Base-by-base conservation (phyloP, 257 asterid genomes). In the Lycium ferocissimum region DNA sequence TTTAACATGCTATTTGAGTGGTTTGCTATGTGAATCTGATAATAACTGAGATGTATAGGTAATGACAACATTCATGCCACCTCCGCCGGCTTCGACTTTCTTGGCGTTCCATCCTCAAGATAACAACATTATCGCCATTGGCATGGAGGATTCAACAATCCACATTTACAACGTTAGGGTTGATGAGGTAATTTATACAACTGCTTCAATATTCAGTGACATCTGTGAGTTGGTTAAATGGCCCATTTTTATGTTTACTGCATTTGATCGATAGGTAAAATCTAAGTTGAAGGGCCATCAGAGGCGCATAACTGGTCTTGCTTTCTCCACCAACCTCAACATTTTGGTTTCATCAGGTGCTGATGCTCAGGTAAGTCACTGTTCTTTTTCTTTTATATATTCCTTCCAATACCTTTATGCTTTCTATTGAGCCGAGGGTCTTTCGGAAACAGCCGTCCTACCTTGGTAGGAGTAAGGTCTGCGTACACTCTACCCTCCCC, bases 101-200 rank as follows among this genome's bases (percentile, higher is more conserved):
- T 86, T 96, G 85, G 99, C 98, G 3, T 96, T 94, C 87, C 99
- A 96, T 88, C 98, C 98, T 67, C 97, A 91, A 90, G 99, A 96
- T 91, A 96, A 96, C 93, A 96, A 96, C 89, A 92, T 94, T 79
- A 92, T 96, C 70, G 99, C 98, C 57, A 93, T 96, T 86, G 99
- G 99, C 86, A 94, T 94, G 99, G 99, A 94, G 89, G 99, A 96
- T 87, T 96, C 99, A 45, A 94, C 98, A 73, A 96, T 96, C 89
- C 99, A 94, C 93, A 94, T 96, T 84, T 96, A 93, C 88, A 93
- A 96, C 81, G 98, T 96, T 83, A 87, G 99, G 90, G 95, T 93
- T 12, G 99, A 94, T 84, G 99, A 94, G 98, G 98, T 93, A 92
- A 85, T 22, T 45, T 38, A 56, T 82, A 13, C n/a, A 14, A 49